Evolutionary conservation across 257 asterid species (phyloP).

Genomic region (Solanum neorickii): DNA sequence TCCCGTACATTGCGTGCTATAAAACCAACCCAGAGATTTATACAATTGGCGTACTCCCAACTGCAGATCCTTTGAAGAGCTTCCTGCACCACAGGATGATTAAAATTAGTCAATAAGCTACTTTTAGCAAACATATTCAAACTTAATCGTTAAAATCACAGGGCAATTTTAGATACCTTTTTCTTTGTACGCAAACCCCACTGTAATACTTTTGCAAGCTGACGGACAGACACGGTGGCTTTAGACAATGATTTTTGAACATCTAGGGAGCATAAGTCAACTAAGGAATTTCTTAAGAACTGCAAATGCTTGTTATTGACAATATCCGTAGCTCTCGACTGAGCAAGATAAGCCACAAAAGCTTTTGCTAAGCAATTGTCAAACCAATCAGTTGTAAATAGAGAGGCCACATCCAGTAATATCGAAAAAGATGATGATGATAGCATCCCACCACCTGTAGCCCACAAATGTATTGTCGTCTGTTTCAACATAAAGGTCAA

Average conservation of each 20-base stretch:
- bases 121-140: background rate
- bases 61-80: constrained; percentile 65
- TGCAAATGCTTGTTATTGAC: constrained; percentile 44
- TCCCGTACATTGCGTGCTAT: constrained; percentile 44
- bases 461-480: constrained; percentile 84
- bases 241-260: constrained; percentile 54
- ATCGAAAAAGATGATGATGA: constrained; percentile 63
- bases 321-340: constrained; percentile 49
- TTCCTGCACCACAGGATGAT: constrained; percentile 42
- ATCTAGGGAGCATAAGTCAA: constrained; percentile 64
- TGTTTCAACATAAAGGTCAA: constrained; percentile 22
- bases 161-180: constrained; percentile 37
- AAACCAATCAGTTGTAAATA: constrained; percentile 35
- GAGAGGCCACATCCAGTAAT: constrained; percentile 39
- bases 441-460: constrained; percentile 54
- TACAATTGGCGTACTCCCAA: constrained; percentile 77
- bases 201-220: constrained; percentile 52
- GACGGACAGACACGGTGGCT: constrained; percentile 57
- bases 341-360: constrained; percentile 47
- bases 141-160: background rate
- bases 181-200: constrained; percentile 56
- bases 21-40: constrained; percentile 83
- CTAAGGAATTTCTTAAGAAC: constrained; percentile 59
- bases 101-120: background rate
- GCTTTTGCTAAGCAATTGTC: constrained; percentile 61